These are phyloP conservation scores for Amaranthus tricolor DNA, from an alignment of 179 eudicot genomes.

Conservation along the genomic window DNA sequence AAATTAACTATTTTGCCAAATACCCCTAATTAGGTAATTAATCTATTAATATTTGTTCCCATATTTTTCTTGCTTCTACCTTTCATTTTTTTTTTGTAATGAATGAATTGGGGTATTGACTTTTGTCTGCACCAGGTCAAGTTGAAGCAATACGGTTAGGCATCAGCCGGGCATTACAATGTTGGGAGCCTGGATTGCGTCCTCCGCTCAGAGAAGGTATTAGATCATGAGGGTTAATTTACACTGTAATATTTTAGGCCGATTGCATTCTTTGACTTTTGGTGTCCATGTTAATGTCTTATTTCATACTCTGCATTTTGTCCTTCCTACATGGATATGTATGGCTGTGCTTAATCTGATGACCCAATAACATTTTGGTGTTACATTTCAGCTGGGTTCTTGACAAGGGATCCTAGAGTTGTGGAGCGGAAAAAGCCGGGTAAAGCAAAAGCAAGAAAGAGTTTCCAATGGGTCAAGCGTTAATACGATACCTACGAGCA, in stretches of 20 bases:
- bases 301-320: background rate
- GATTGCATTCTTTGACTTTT: background rate
- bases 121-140: slow-evolving; percentile 60
- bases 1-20: too few species aligned
- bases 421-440: slow-evolving; percentile 99
- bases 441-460: slow-evolving; percentile 85
- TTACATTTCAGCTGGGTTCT: slow-evolving; percentile 69
- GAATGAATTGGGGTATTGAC: background rate
- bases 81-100: too few species aligned
- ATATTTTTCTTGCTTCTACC: too few species aligned
- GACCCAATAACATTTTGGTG: background rate
- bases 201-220: slow-evolving; percentile 85
- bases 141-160: slow-evolving; percentile 89
- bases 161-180: slow-evolving; percentile 86
- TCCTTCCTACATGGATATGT: background rate
- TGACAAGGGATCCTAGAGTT: slow-evolving; percentile 82
- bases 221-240: background rate
- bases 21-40: too few species aligned
- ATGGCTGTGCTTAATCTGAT: background rate
- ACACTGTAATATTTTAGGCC: background rate
- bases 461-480: slow-evolving; percentile 89
- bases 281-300: background rate
- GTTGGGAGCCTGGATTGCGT: slow-evolving; percentile 92
- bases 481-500: slow-evolving; percentile 12
- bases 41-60: too few species aligned